Percentiles rank a stretch among this genome's conserved stretches.
Evolutionary conservation across 2,329 filamentous ascomycete species (phyloP).

Genomic region (Aspergillus ochraceus): DNA sequence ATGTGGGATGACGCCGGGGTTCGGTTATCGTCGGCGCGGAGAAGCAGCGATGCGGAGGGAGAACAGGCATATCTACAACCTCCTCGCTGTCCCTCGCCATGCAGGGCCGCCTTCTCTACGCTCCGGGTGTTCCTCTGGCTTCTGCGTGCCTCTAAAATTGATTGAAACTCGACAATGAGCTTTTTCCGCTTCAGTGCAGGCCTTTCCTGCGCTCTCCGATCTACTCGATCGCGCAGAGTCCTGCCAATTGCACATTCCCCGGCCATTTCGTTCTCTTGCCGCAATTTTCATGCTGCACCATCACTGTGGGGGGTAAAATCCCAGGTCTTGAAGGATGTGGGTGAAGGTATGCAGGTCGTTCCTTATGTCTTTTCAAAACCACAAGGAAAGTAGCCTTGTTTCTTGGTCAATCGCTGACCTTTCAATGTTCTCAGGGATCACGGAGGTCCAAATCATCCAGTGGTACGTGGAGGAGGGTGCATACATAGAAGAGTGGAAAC

Average conservation of each 20-base stretch:
- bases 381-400: too few species aligned
- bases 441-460: constrained; percentile 98
- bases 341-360: constrained; percentile 35
- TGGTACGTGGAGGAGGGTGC: constrained; percentile 98
- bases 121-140: neutral
- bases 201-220: constrained; percentile 28
- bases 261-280: constrained; percentile 25
- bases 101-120: constrained; percentile 3
- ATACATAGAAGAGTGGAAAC: constrained; percentile 95
- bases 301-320: constrained; percentile 38
- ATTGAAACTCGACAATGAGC: constrained; percentile 25
- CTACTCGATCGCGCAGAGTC: constrained; percentile 25
- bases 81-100: constrained; percentile 9
- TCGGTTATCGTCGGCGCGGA: constrained; percentile 27
- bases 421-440: constrained; percentile 68
- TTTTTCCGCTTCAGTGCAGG: constrained; percentile 31
- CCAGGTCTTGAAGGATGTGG: constrained; percentile 45
- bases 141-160: constrained; percentile 1
- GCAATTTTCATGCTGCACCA: constrained; percentile 37
- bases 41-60: constrained; percentile 12
- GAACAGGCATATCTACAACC: neutral
- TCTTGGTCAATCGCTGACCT: constrained; percentile 18
- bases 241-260: constrained; percentile 27
- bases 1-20: constrained; percentile 22
- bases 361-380: neutral